phyloP scores from a whole-genome alignment of 148 eudicot species.

The Polygonum aviculare region DNA sequence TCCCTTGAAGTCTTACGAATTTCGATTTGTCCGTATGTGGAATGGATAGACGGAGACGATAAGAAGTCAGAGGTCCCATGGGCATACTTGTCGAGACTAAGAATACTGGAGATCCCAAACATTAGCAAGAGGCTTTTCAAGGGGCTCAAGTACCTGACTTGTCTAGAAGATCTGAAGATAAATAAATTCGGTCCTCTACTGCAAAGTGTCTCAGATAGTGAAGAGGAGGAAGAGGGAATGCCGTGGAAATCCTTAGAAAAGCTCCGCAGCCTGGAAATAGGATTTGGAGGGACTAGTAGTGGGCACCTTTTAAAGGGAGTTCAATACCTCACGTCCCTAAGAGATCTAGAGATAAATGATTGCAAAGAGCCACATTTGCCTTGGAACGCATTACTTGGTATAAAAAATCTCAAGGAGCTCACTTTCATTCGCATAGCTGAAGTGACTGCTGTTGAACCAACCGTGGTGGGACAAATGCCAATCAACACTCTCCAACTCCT shows the following conservation, averaged over 20 bases:
- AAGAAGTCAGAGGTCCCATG: not conserved
- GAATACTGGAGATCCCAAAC: not conserved
- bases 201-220: too few relatives aligned
- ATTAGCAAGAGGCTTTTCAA: not conserved
- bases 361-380: not conserved
- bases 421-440: not conserved
- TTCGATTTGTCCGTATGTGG: not conserved
- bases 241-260: not conserved
- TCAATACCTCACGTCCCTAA: not conserved
- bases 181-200: not conserved
- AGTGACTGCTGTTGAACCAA: not conserved
- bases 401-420: not conserved
- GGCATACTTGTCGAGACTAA: not conserved
- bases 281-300: not conserved
- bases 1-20: not conserved
- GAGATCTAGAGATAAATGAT: not conserved
- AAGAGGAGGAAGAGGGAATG: not conserved
- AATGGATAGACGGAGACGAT: not conserved
- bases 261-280: not conserved
- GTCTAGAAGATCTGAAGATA: not conserved
- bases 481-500: not conserved
- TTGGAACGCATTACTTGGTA: not conserved
- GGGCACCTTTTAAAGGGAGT: not conserved
- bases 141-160: not conserved
- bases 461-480: not conserved